Evolutionary conservation across 163 green algal genomes (phyloP), one percentile per base, ranked within the genome.

Genomic region (Chlorella variabilis): DNA sequence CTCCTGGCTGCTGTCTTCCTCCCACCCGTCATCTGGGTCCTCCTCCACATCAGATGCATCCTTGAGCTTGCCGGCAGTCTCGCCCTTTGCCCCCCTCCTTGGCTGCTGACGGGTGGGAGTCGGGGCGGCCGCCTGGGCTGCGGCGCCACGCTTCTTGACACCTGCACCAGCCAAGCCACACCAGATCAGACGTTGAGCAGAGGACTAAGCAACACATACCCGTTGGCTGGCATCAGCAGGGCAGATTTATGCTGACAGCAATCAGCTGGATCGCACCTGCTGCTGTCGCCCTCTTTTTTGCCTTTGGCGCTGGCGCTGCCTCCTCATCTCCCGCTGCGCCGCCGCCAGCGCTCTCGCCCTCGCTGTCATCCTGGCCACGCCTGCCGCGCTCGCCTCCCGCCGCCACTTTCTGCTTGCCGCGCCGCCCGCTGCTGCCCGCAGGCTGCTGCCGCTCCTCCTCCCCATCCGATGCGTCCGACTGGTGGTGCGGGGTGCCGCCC

Each of bases 91-190:
- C 18, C 69, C 62, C 2, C 74, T 61, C 6, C 74, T 59, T 21
- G 81, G 81, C 70, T 86, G 70, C 54, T 73, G 68, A 18, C 68
- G 56, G 9, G 25, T 70, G 27, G 73, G 73, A 18, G 56, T 71
- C n/a, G n/a, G n/a, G 56, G 21, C 48, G 21, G 71, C 71, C 0
- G 71, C 56, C 73, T 70, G 62, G 15, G n/a, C 56, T 0, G 34
- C 29, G 9, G 9, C 39, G 70, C 48, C 70, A 9, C 13, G 23
- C 48, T 75, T 75, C 27, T 38, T 71, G 21, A 25, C 29, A 6
- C 29, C 34, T 65, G 34, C 42, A 23, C 11, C 6, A 8, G 13
- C 7, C 41, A 18, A 56, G 18, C 15, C 18, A n/a, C n/a, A n/a
- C n/a, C n/a, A n/a, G n/a, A n/a, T n/a, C n/a, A n/a, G n/a, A n/a